Percentiles rank a stretch among this genome's conserved stretches.
These are phyloP conservation scores for Tillandsia fasciculata DNA, from an alignment of 176 grass and related monocot species.

Conservation along the genomic window DNA sequence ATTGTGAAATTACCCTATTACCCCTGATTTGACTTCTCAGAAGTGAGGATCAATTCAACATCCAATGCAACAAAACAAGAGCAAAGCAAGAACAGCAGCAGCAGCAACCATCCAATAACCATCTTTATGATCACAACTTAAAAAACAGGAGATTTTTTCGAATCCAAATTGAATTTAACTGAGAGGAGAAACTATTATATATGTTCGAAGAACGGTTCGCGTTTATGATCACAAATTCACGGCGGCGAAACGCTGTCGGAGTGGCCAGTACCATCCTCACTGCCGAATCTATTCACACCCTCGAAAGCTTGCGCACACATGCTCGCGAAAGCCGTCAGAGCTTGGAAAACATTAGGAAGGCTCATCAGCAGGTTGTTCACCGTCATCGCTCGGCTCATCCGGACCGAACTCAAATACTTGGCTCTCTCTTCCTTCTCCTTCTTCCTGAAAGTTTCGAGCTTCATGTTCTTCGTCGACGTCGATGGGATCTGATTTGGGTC, in stretches of 20 bases:
- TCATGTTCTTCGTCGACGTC: constrained; percentile 33
- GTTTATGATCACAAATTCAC: neutral
- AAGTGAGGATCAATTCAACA: no score
- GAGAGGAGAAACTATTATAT: no score
- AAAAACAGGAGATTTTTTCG: no score
- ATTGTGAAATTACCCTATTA: no score
- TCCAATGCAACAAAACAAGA: no score
- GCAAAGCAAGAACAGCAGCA: no score
- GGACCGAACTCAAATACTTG: constrained; percentile 66
- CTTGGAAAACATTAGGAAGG: constrained; percentile 89
- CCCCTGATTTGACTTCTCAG: no score
- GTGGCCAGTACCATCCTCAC: constrained; percentile 25
- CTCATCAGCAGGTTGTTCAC: constrained; percentile 72
- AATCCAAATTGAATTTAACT: no score
- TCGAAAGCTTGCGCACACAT: constrained; percentile 61
- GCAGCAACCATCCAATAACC: no score
- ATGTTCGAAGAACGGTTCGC: neutral
- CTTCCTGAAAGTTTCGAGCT: constrained; percentile 65
- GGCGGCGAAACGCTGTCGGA: constrained; percentile 36
- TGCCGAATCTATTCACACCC: constrained; percentile 52
- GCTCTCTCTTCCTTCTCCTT: constrained; percentile 65
- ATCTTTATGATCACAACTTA: no score
- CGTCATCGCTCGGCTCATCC: constrained; percentile 65
- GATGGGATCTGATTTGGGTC: constrained; percentile 25
- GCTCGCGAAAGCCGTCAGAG: constrained; percentile 62